phyloP scores from a whole-genome alignment of 139 green algal species.

The Raphidocelis subcapitata region DNA sequence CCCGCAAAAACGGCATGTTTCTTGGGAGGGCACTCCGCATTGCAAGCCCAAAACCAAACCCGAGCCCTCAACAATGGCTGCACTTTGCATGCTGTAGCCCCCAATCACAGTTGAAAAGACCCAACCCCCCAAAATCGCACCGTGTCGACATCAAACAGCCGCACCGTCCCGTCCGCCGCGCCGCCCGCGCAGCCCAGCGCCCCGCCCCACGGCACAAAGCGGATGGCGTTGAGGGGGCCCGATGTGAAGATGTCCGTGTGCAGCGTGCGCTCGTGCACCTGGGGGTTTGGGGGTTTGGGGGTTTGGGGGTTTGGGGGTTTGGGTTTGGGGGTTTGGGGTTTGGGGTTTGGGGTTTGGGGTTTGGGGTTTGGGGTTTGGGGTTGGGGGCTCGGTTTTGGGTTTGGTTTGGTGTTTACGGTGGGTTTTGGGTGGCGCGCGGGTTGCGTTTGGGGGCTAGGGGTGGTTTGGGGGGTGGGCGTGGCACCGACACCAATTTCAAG shows the following conservation, averaged over 20 bases:
- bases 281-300: neutral
- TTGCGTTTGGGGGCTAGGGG: neutral
- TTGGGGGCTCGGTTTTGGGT: neutral
- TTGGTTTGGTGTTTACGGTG: neutral
- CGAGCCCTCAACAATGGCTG: too few relatives aligned
- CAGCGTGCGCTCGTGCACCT: conserved; percentile 76
- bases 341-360: neutral
- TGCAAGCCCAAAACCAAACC: too few relatives aligned
- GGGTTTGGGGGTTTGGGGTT: neutral
- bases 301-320: neutral
- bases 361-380: neutral
- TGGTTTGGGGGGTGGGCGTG: too few relatives aligned
- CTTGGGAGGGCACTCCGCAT: too few relatives aligned
- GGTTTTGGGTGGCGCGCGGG: neutral
- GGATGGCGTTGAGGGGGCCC: conserved; percentile 65
- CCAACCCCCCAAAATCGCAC: too few relatives aligned
- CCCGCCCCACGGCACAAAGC: conserved; percentile 38
- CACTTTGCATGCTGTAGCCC: too few relatives aligned
- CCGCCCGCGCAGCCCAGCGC: too few relatives aligned
- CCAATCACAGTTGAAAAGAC: too few relatives aligned
- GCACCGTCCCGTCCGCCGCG: too few relatives aligned
- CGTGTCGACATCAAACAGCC: too few relatives aligned
- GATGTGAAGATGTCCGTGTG: conserved; percentile 58
- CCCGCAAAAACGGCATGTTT: too few relatives aligned
- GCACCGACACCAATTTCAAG: too few relatives aligned